Evolutionary conservation across 2,329 filamentous ascomycete genomes (phyloP), one percentile per base, ranked within the genome.

Genomic region (Macrophomina tecta): DNA sequence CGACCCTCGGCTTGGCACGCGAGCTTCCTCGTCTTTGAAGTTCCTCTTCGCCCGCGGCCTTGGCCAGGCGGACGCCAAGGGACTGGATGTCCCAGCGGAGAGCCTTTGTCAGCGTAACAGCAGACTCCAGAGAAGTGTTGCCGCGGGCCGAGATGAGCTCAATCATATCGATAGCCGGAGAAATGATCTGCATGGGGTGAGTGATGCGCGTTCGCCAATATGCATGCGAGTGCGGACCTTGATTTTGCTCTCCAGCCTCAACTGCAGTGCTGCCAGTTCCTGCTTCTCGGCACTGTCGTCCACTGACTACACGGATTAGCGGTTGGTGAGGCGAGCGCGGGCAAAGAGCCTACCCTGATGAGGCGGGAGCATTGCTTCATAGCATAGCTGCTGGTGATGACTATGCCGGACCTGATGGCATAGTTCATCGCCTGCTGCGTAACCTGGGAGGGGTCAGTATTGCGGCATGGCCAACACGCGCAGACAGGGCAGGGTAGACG

Each of bases 161-260:
- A 72, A 97, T 93, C 83, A 97, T 89, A 76, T 97, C 93, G 73
- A 97, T 94, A 9, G 93, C 91, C 0, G 94, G 94, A 11, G 93
- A 93, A 53, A 97, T 89, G 70, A 97, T 92, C 89, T 92, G 18
- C 1, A 4, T 2, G 16, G 9, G 5, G 16, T 61, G n/a, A 48
- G 56, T 34, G 16, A 1, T 7, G 14, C 23, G 40, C 5, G 9
- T 23, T 16, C 11, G 9, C 36, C 8, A 69, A 38, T 3, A 28
- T 7, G 23, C 67, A 14, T 7, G 4, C 12, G 18, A 18, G 6
- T 77, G 23, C 82, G 69, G 73, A 91, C 90, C 79, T 89, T 90
- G 73, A 98, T 97, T 78, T 97, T 98, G 77, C 86, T 89, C 72
- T 97, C 88, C 4, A 98, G 84, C 1, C 90, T 86, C 64, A 88